Percentiles rank a stretch among this genome's conserved stretches.
Conservation (phyloP, 768 basidiomycete genomes). For the Lyophyllum semitale region DNA sequence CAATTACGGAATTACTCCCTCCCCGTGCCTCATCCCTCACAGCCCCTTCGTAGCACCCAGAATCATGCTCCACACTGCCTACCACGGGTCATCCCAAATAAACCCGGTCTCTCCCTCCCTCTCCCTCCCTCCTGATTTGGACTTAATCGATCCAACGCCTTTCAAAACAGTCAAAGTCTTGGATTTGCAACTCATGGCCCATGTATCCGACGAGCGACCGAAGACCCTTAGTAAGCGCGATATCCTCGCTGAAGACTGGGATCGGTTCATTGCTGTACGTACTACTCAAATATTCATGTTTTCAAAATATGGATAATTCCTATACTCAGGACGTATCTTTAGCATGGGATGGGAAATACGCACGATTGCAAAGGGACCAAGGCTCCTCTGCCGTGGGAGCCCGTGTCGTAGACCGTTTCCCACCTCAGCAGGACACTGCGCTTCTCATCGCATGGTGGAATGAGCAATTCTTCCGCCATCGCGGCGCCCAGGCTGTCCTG, state of each 20-base stretch:
- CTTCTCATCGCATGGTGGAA: slow-evolving; percentile 2
- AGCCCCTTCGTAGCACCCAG: not conserved
- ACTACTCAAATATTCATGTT: not conserved
- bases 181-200: not conserved
- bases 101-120: not conserved
- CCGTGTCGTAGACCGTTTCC: not conserved
- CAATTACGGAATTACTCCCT: not conserved
- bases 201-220: not conserved
- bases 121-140: not conserved
- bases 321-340: not conserved
- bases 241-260: slow-evolving; percentile 1
- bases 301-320: not conserved
- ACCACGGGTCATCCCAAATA: not conserved
- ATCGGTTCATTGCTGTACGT: slow-evolving; percentile 1
- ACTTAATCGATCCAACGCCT: not conserved
- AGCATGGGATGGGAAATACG: slow-evolving; percentile 1
- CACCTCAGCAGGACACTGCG: not conserved
- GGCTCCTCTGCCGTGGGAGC: not conserved
- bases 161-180: not conserved
- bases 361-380: not conserved
- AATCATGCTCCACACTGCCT: not conserved
- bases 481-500: not conserved
- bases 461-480: not conserved
- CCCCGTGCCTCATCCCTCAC: not conserved
- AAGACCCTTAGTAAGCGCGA: not conserved